Conservation (phyloP, 2,329 filamentous ascomycete genomes). For the Reticulascus tulasneorum region DNA sequence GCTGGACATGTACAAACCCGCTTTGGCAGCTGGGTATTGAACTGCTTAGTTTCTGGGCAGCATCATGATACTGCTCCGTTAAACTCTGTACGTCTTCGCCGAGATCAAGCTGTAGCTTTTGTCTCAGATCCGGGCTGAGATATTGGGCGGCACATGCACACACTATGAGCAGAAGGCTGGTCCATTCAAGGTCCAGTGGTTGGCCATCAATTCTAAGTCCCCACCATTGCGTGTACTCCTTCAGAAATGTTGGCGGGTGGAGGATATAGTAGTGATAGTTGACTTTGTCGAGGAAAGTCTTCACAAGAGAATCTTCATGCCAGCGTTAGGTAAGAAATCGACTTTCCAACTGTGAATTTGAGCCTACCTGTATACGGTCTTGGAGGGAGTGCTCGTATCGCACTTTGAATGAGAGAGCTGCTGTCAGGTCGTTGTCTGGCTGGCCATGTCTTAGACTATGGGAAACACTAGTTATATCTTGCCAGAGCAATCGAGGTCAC, state of each 20-base stretch:
- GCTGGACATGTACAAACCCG: constrained; percentile 30
- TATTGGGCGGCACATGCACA: constrained; percentile 34
- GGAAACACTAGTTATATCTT: no score
- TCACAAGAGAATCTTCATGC: constrained; percentile 28
- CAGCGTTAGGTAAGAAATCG: constrained; percentile 1
- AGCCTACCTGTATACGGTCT: not conserved
- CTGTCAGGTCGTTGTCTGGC: not conserved
- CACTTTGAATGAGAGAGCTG: no score
- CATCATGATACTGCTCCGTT: constrained; percentile 27
- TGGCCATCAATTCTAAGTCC: constrained; percentile 19
- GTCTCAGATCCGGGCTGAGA: constrained; percentile 23
- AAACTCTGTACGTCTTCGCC: constrained; percentile 22
- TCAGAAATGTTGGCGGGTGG: constrained; percentile 29
- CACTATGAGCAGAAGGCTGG: constrained; percentile 31
- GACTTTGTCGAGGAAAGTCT: constrained; percentile 32
- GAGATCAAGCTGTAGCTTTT: constrained; percentile 26
- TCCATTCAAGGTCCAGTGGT: constrained; percentile 32
- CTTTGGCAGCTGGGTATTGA: constrained; percentile 27
- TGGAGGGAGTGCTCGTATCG: no score
- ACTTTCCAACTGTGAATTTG: not conserved
- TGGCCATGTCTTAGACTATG: not conserved
- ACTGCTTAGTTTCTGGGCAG: constrained; percentile 27
- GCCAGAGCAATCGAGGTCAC: not conserved
- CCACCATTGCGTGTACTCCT: constrained; percentile 34
- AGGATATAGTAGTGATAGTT: constrained; percentile 37